These are phyloP conservation scores for Parietichytrium sp. DNA, from an alignment of 108 stramenopile genomes.

Conservation along the genomic window DNA sequence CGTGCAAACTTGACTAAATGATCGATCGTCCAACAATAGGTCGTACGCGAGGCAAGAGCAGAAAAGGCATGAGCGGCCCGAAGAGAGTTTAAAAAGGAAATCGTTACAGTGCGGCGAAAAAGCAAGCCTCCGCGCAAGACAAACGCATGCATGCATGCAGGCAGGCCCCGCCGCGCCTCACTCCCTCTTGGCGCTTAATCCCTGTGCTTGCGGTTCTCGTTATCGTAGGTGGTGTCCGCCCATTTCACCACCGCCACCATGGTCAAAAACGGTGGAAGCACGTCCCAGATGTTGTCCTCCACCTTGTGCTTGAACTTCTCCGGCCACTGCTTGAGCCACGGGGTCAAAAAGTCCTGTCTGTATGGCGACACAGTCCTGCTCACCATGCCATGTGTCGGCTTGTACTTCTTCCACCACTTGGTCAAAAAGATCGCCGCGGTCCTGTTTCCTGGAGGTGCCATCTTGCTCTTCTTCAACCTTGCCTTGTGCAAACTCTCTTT, in stretches of 20 bases:
- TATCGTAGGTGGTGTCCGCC: conserved; percentile 4
- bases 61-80: no score
- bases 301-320: conserved; percentile 39
- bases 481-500: no score
- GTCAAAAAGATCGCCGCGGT: not conserved
- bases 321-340: conserved; percentile 36
- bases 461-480: no score
- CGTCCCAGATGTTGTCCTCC: conserved; percentile 16
- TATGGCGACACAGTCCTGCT: conserved; percentile 22
- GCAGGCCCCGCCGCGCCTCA: no score
- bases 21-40: no score
- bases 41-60: no score
- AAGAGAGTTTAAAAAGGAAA: no score
- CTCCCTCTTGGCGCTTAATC: no score
- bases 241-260: not conserved
- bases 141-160: no score
- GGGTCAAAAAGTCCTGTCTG: conserved; percentile 36
- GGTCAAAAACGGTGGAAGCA: not conserved
- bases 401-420: conserved; percentile 38
- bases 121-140: no score
- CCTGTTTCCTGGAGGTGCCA: conserved; percentile 22
- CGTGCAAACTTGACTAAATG: no score
- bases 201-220: conserved; percentile 30
- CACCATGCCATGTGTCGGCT: not conserved
- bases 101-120: no score